phyloP scores from a whole-genome alignment of 176 grass and related monocot genomes.

The Miscanthus lutarioriparius region DNA sequence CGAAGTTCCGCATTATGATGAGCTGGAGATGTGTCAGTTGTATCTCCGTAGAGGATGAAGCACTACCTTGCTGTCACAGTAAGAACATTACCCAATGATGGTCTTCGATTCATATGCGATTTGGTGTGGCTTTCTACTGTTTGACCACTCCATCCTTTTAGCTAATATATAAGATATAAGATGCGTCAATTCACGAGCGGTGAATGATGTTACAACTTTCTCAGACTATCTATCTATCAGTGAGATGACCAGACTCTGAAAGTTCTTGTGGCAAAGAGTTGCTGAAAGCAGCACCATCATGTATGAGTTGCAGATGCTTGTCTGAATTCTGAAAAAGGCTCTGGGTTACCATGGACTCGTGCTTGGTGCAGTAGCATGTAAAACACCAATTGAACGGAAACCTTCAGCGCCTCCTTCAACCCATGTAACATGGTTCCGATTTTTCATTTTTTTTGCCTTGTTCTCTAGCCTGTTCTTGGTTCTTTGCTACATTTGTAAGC shows the following conservation, averaged over 20 bases:
- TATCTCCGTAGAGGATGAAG: neutral
- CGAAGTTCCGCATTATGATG: neutral
- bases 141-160: neutral
- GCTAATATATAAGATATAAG: neutral
- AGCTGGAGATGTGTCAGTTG: conserved; percentile 2
- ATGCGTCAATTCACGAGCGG: neutral
- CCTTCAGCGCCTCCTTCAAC: conserved; percentile 12
- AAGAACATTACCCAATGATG: conserved; percentile 19
- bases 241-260: conserved; percentile 45
- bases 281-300: conserved; percentile 40
- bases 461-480: conserved; percentile 43
- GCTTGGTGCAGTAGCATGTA: conserved; percentile 33
- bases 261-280: conserved; percentile 26
- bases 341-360: conserved; percentile 40
- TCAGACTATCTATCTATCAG: conserved; percentile 1
- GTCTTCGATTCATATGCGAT: neutral
- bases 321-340: conserved; percentile 26
- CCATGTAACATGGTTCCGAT: conserved; percentile 35
- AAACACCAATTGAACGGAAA: conserved; percentile 25
- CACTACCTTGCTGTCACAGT: neutral
- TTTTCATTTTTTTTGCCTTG: conserved; percentile 4
- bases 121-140: neutral
- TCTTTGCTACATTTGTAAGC: conserved; percentile 10
- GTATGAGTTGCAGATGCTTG: conserved; percentile 23
- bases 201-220: conserved; percentile 18